phyloP scores from a whole-genome alignment of 768 basidiomycete species.

The Imleria badia region DNA sequence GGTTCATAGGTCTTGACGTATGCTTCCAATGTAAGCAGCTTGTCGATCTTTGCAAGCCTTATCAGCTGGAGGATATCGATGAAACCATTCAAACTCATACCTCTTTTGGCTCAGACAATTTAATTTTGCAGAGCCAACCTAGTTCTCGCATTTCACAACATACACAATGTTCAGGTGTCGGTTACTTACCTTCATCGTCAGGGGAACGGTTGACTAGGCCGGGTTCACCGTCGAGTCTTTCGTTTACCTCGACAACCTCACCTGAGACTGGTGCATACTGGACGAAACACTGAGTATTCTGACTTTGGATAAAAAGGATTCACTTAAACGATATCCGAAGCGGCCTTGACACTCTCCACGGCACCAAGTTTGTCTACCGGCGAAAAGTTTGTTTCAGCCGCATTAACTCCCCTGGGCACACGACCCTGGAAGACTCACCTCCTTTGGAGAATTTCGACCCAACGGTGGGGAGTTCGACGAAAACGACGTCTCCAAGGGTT shows the following conservation, averaged over 20 bases:
- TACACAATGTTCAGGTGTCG: neutral
- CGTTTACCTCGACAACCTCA: slow-evolving; percentile 76
- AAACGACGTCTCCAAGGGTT: slow-evolving; percentile 94
- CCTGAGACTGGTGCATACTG: slow-evolving; percentile 95
- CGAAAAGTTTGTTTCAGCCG: slow-evolving; percentile 1
- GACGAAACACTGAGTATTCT: slow-evolving; percentile 7
- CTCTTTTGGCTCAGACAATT: slow-evolving; percentile 74
- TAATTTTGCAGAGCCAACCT: slow-evolving; percentile 98
- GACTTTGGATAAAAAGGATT: neutral
- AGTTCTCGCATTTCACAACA: neutral
- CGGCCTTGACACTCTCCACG: slow-evolving; percentile 95
- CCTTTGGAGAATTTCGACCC: slow-evolving; percentile 67
- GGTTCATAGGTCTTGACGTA: slow-evolving; percentile 64
- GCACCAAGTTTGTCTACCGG: slow-evolving; percentile 77
- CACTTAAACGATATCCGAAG: slow-evolving; percentile 82
- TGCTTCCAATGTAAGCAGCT: slow-evolving; percentile 69
- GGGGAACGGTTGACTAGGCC: slow-evolving; percentile 87
- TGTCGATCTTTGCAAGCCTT: slow-evolving; percentile 51
- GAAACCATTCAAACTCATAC: slow-evolving; percentile 38
- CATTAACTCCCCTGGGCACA: neutral
- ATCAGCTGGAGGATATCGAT: neutral
- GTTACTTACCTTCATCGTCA: slow-evolving; percentile 69
- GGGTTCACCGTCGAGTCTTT: slow-evolving; percentile 61
- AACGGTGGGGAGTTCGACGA: slow-evolving; percentile 80
- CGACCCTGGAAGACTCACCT: slow-evolving; percentile 50